Percentiles rank a stretch among this genome's conserved stretches.
Evolutionary conservation across 1,139 yeast genomes (phyloP).

Genomic region (Taiozyma sp.): DNA sequence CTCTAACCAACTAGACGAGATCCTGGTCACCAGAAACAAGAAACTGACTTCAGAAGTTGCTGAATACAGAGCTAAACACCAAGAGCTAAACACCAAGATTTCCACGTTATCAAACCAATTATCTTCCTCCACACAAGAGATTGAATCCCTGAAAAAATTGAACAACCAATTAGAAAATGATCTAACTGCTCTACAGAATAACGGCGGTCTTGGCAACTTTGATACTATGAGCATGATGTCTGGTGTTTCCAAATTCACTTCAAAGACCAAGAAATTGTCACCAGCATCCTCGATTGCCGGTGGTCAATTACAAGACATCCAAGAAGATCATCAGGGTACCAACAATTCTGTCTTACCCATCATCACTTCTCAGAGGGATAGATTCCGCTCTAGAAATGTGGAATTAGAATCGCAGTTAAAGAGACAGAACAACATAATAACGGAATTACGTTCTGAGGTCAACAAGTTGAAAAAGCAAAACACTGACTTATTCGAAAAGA

Average conservation of each 20-base stretch:
- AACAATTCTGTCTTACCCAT: constrained; percentile 59
- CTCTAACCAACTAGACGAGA: constrained; percentile 34
- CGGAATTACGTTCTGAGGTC: constrained; percentile 62
- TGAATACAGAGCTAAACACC: constrained; percentile 27
- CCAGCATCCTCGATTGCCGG: constrained; percentile 51
- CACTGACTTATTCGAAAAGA: constrained; percentile 73
- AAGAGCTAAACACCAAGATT: constrained; percentile 23
- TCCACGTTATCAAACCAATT: constrained; percentile 19
- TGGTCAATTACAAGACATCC: constrained; percentile 30
- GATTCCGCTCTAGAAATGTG: constrained; percentile 75
- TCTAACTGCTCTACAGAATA: constrained; percentile 42
- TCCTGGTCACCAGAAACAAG: constrained; percentile 34
- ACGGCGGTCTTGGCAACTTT: constrained; percentile 25
- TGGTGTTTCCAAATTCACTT: constrained; percentile 43
- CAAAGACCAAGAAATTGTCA: constrained; percentile 26
- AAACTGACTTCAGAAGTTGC: constrained; percentile 36
- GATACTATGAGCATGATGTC: constrained; percentile 73
- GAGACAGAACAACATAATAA: constrained; percentile 47
- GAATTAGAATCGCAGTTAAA: constrained; percentile 83
- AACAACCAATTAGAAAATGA: constrained; percentile 72
- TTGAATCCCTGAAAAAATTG: constrained; percentile 38
- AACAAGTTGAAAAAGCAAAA: constrained; percentile 67
- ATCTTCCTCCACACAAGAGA: constrained; percentile 30
- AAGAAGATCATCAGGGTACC: constrained; percentile 25
- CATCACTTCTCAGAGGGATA: constrained; percentile 89